Percentiles rank a stretch among this genome's conserved stretches.
Conservation (phyloP, 225 moss, liverwort and hornwort species). For the Lunularia cruciata region DNA sequence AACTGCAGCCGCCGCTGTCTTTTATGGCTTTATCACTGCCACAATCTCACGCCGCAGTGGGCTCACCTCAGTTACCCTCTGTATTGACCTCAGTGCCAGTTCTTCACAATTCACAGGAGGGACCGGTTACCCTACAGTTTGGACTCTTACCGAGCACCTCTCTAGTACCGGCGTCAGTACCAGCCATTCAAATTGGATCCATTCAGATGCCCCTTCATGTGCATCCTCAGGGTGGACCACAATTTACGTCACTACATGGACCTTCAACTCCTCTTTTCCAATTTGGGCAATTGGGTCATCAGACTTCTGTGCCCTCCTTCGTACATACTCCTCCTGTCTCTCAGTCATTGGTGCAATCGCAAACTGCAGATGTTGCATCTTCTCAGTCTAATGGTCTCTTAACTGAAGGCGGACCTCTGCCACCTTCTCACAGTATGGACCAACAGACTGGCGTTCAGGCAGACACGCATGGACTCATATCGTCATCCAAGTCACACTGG, state of each 20-base stretch:
- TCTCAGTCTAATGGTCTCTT: slow-evolving; percentile 24
- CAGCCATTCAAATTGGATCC: slow-evolving; percentile 97
- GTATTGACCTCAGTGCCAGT: slow-evolving; percentile 49
- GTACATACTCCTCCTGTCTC: slow-evolving; percentile 40
- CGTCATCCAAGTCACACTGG: slow-evolving; percentile 53
- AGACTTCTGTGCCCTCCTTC: slow-evolving; percentile 40
- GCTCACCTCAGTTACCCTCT: slow-evolving; percentile 51
- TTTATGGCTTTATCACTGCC: slow-evolving; percentile 65
- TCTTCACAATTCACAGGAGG: slow-evolving; percentile 59
- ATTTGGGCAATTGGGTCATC: slow-evolving; percentile 87
- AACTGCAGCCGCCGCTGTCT: slow-evolving; percentile 62
- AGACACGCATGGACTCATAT: slow-evolving; percentile 38
- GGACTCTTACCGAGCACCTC: slow-evolving; percentile 79
- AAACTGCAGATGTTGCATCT: slow-evolving; percentile 32
- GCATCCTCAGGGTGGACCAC: slow-evolving; percentile 61
- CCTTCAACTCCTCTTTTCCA: slow-evolving; percentile 68
- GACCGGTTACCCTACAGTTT: slow-evolving; percentile 73
- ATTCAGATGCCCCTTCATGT: slow-evolving; percentile 95
- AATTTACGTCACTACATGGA: slow-evolving; percentile 46
- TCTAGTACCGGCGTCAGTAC: slow-evolving; percentile 66
- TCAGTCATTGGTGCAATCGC: slow-evolving; percentile 41
- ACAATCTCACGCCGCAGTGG: slow-evolving; percentile 42
- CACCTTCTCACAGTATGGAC: slow-evolving; percentile 23
- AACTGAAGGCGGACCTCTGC: neutral
- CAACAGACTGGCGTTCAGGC: slow-evolving; percentile 22